A percentile compares a stretch with the other conserved stretches of the same genome.
Evolutionary conservation across 2,329 filamentous ascomycete genomes (phyloP).

Genomic region (Talaromyces sp.): DNA sequence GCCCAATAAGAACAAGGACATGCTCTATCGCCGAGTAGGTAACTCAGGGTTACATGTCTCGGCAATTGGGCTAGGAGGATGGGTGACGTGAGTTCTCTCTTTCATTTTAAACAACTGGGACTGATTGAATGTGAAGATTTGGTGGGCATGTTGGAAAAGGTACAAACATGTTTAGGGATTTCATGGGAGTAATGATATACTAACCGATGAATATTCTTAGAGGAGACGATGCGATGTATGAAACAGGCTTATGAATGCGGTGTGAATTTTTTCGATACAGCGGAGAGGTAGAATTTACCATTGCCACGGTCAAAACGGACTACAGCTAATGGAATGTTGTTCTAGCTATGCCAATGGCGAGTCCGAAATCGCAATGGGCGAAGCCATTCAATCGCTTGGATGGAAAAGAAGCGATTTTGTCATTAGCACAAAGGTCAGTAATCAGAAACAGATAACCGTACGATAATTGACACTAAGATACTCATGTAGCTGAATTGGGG

Average conservation of each 20-base stretch:
- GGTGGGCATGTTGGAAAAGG: slow-evolving; percentile 71
- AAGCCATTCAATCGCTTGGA: slow-evolving; percentile 56
- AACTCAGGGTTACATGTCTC: slow-evolving; percentile 72
- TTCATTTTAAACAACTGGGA: background rate
- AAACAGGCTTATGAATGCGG: slow-evolving; percentile 57
- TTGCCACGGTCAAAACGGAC: background rate
- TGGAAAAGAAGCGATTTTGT: slow-evolving; percentile 60
- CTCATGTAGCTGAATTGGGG: slow-evolving; percentile 61
- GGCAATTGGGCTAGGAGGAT: slow-evolving; percentile 63
- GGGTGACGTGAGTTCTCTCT: slow-evolving; percentile 54
- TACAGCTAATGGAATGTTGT: background rate
- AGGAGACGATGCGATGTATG: slow-evolving; percentile 43
- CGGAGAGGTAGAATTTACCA: slow-evolving; percentile 38
- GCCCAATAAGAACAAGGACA: slow-evolving; percentile 5
- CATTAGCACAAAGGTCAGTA: slow-evolving; percentile 53
- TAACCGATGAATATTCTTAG: slow-evolving; percentile 16
- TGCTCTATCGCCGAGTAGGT: slow-evolving; percentile 64
- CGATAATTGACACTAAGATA: background rate
- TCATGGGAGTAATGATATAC: background rate
- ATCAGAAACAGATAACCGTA: background rate
- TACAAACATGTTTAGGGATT: slow-evolving; percentile 30
- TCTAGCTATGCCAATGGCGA: slow-evolving; percentile 51
- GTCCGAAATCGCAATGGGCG: slow-evolving; percentile 56
- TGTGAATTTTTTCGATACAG: slow-evolving; percentile 59
- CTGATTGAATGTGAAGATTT: slow-evolving; percentile 35